Evolutionary conservation across 768 basidiomycete species (phyloP).

Genomic region (Hygrocybe coccinea): DNA sequence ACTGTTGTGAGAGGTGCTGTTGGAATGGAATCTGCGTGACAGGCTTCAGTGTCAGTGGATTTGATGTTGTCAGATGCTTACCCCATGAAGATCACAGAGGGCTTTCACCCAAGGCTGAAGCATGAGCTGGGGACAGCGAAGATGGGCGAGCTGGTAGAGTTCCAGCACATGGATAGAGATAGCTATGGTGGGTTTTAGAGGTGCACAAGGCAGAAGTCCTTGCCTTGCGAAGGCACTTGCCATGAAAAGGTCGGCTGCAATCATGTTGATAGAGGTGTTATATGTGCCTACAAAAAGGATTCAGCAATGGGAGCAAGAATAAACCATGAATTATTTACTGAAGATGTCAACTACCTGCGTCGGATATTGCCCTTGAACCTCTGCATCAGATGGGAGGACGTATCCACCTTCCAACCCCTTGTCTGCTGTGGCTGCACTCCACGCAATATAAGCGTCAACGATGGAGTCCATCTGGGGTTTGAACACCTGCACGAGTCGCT

Average conservation of each 20-base stretch:
- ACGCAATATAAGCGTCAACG: constrained; percentile 11
- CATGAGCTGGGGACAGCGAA: constrained; percentile 23
- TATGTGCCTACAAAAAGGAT: no score
- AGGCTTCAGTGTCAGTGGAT: neutral
- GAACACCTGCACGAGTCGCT: neutral
- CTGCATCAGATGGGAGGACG: neutral
- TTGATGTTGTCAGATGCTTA: neutral
- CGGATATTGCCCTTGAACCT: neutral
- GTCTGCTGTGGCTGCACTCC: constrained; percentile 5
- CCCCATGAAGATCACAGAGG: constrained; percentile 27
- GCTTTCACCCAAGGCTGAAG: constrained; percentile 27
- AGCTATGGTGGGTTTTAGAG: constrained; percentile 16
- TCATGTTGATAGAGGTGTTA: neutral
- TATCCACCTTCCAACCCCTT: neutral
- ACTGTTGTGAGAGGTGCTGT: constrained; percentile 16
- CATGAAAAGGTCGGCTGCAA: neutral
- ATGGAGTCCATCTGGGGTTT: constrained; percentile 6
- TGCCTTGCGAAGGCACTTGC: constrained; percentile 11
- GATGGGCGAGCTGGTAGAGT: constrained; percentile 18
- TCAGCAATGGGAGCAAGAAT: no score
- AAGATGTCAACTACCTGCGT: neutral
- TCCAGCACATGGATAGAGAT: constrained; percentile 22
- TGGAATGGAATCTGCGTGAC: constrained; percentile 11
- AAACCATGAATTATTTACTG: neutral
- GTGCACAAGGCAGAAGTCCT: constrained; percentile 25